Evolutionary conservation across 495 filamentous ascomycete genomes (phyloP).

Genomic region (Neurospora sp.): DNA sequence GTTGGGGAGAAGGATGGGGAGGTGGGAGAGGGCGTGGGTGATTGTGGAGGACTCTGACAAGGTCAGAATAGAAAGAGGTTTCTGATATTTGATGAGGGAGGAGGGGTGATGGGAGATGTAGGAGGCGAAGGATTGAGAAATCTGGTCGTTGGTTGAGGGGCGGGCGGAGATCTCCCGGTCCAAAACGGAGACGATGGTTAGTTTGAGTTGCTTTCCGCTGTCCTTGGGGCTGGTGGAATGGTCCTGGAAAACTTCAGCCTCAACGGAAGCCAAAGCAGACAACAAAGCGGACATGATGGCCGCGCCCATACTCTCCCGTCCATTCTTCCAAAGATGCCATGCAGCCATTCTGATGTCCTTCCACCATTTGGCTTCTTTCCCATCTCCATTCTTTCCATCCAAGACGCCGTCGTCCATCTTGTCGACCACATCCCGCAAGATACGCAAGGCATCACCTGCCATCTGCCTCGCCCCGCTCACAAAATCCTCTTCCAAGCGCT

Average conservation of each 20-base stretch:
- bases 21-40: constrained; percentile 18
- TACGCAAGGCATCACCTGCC: constrained; percentile 36
- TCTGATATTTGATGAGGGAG: constrained; percentile 1
- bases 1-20: constrained; percentile 1
- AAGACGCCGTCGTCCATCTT: constrained; percentile 5
- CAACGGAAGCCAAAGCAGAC: constrained; percentile 27
- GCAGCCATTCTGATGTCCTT: constrained; percentile 41
- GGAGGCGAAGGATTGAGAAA: constrained; percentile 5
- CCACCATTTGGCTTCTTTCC: constrained; percentile 37
- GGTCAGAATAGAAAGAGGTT: constrained; percentile 41
- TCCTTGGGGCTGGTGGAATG: constrained; percentile 13
- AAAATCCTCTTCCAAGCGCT: constrained; percentile 39
- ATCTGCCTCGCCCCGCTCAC: constrained; percentile 49
- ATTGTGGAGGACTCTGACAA: constrained; percentile 55
- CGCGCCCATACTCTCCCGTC: constrained; percentile 53
- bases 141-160: constrained; percentile 37
- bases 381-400: not conserved
- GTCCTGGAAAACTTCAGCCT: constrained; percentile 5
- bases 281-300: constrained; percentile 46
- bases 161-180: constrained; percentile 11
- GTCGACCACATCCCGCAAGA: constrained; percentile 34
- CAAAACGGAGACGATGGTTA: not conserved
- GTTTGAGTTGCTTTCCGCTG: constrained; percentile 20
- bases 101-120: constrained; percentile 1
- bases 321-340: constrained; percentile 57